phyloP scores from a whole-genome alignment of 768 basidiomycete species.

The Phanerodontia chrysosporium region DNA sequence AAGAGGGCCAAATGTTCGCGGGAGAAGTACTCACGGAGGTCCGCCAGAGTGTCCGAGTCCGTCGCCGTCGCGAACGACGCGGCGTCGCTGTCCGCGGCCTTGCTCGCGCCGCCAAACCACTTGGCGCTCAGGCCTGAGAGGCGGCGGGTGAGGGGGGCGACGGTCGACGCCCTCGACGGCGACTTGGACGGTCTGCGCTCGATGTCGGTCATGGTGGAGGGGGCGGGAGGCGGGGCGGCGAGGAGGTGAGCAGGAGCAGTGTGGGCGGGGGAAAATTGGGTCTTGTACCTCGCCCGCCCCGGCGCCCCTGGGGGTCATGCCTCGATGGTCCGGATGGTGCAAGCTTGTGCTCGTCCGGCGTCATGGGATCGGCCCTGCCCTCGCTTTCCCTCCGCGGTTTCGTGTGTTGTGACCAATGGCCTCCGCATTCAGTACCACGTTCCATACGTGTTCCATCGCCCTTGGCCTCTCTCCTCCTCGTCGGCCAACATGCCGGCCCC shows the following conservation, averaged over 20 bases:
- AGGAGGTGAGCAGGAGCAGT: too few species aligned
- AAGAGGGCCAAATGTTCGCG: neutral
- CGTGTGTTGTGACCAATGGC: constrained; percentile 2
- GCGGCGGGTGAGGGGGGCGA: constrained; percentile 3
- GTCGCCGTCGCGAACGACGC: neutral
- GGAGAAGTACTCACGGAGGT: constrained; percentile 1
- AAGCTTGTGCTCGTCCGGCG: constrained; percentile 10
- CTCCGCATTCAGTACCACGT: neutral
- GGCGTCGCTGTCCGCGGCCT: neutral
- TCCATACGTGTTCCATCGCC: neutral
- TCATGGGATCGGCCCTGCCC: constrained; percentile 4
- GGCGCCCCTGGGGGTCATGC: constrained; percentile 7
- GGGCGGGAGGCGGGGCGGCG: neutral
- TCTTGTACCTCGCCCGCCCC: neutral
- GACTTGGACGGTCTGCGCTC: constrained; percentile 4
- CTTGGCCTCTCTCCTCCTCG: neutral
- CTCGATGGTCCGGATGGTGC: constrained; percentile 9
- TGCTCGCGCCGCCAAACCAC: neutral
- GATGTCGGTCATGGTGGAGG: constrained; percentile 9
- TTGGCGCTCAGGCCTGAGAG: constrained; percentile 7
- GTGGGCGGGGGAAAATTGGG: neutral
- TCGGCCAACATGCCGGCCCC: neutral
- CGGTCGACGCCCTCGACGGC: neutral
- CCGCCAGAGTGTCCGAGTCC: constrained; percentile 1
- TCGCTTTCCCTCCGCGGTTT: neutral